These are phyloP conservation scores for Solanum etuberosum DNA, from an alignment of 257 asterid species.

Conservation along the genomic window DNA sequence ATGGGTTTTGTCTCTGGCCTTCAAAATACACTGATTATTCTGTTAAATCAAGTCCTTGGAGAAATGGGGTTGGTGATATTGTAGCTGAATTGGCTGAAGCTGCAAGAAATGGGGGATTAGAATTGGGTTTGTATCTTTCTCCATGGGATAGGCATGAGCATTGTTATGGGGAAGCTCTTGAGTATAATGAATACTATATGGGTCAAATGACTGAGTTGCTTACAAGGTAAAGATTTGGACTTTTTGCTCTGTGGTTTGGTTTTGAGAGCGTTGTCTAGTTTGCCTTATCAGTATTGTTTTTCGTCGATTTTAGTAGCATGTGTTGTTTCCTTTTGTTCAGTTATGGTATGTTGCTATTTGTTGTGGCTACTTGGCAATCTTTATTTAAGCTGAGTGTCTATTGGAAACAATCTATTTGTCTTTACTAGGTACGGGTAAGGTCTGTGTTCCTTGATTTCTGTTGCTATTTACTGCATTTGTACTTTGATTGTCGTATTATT, in stretches of 20 bases:
- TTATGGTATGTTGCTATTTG: not conserved
- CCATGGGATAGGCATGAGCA: constrained; percentile 97
- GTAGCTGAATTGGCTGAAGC: constrained; percentile 63
- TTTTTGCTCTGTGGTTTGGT: not conserved
- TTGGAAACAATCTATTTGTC: not conserved
- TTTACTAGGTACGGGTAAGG: not conserved
- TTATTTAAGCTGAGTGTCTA: not conserved
- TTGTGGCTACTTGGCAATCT: not conserved
- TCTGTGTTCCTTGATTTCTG: not conserved
- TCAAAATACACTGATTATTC: constrained; percentile 79
- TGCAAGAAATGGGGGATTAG: constrained; percentile 46
- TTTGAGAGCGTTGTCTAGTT: not conserved
- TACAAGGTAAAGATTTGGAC: constrained; percentile 39
- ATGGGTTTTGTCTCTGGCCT: constrained; percentile 97
- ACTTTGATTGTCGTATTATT: too few relatives aligned
- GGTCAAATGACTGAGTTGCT: constrained; percentile 96
- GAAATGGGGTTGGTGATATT: constrained; percentile 77
- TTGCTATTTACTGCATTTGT: not conserved
- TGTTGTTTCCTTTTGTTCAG: not conserved
- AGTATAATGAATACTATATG: constrained; percentile 76
- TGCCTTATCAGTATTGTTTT: not conserved
- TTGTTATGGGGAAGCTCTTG: constrained; percentile 61
- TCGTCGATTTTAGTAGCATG: too few relatives aligned
- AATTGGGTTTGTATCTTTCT: constrained; percentile 85
- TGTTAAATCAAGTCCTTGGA: constrained; percentile 77